Conservation (phyloP, 352 stramenopile genomes). For the Pythium scleroteichum region DNA sequence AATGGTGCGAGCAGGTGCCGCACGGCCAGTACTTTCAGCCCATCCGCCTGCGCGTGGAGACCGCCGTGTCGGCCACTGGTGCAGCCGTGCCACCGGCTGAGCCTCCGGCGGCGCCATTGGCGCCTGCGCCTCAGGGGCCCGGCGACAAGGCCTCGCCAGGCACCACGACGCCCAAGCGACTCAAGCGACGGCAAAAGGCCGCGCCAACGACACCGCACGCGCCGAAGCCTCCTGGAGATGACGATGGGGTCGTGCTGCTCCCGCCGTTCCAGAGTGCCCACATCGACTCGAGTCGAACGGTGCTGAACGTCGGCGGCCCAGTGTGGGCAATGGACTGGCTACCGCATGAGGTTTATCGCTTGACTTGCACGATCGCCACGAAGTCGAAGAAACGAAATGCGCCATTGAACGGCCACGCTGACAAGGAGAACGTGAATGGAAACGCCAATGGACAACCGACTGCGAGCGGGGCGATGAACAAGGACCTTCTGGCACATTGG, state of each 20-base stretch:
- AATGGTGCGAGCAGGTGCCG: slow-evolving; percentile 33
- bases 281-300: slow-evolving; percentile 40
- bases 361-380: slow-evolving; percentile 1
- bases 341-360: slow-evolving; percentile 33
- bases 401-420: background rate
- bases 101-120: slow-evolving; percentile 1
- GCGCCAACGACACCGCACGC: slow-evolving; percentile 8
- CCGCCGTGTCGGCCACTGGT: background rate
- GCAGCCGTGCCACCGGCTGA: slow-evolving; percentile 1
- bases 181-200: slow-evolving; percentile 32
- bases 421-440: slow-evolving; percentile 41
- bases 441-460: slow-evolving; percentile 16
- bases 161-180: slow-evolving; percentile 25
- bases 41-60: slow-evolving; percentile 28
- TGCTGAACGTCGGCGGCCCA: slow-evolving; percentile 66
- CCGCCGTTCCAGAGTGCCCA: slow-evolving; percentile 50
- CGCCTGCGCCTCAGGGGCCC: slow-evolving; percentile 6
- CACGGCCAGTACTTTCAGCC: slow-evolving; percentile 33
- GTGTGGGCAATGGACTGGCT: slow-evolving; percentile 87
- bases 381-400: slow-evolving; percentile 11
- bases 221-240: slow-evolving; percentile 4
- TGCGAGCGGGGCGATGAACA: slow-evolving; percentile 11
- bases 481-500: slow-evolving; percentile 41
- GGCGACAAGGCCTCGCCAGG: slow-evolving; percentile 6
- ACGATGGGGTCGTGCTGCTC: slow-evolving; percentile 33